phyloP scores from a whole-genome alignment of 2,329 filamentous ascomycete species.

The Tothia fuscella region DNA sequence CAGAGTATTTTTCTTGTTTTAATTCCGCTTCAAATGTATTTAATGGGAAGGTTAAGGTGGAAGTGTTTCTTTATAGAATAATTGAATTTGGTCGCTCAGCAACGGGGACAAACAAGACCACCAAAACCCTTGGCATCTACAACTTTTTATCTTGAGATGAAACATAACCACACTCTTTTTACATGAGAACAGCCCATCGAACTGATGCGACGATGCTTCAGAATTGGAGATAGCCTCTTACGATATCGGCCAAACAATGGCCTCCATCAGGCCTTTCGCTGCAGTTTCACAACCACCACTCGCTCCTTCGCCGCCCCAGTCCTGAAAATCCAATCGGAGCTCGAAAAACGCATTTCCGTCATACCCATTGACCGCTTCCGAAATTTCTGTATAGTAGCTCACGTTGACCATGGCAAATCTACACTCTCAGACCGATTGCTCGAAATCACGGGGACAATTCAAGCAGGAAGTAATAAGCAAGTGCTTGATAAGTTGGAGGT shows the following conservation, averaged over 20 bases:
- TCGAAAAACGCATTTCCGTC: slow-evolving; percentile 54
- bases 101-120: too few species aligned
- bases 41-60: too few species aligned
- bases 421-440: slow-evolving; percentile 86
- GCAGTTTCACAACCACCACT: slow-evolving; percentile 13
- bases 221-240: slow-evolving; percentile 30
- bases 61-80: too few species aligned
- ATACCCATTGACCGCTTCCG: slow-evolving; percentile 72
- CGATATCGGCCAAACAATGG: slow-evolving; percentile 22
- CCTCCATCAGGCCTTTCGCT: slow-evolving; percentile 15
- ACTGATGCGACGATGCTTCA: slow-evolving; percentile 39
- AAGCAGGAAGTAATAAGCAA: slow-evolving; percentile 80
- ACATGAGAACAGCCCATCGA: slow-evolving; percentile 3
- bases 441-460: slow-evolving; percentile 87
- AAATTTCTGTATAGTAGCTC: slow-evolving; percentile 97
- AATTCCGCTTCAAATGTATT: too few species aligned
- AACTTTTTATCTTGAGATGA: slow-evolving; percentile 5
- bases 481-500: slow-evolving; percentile 95
- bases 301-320: slow-evolving; percentile 23
- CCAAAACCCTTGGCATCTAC: too few species aligned
- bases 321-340: slow-evolving; percentile 32
- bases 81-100: too few species aligned
- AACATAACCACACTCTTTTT: neutral
- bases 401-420: slow-evolving; percentile 98
- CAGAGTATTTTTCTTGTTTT: too few species aligned